Base-by-base conservation (phyloP, 2,329 filamentous ascomycete species). In the Coniochaeta pulveracea region DNA sequence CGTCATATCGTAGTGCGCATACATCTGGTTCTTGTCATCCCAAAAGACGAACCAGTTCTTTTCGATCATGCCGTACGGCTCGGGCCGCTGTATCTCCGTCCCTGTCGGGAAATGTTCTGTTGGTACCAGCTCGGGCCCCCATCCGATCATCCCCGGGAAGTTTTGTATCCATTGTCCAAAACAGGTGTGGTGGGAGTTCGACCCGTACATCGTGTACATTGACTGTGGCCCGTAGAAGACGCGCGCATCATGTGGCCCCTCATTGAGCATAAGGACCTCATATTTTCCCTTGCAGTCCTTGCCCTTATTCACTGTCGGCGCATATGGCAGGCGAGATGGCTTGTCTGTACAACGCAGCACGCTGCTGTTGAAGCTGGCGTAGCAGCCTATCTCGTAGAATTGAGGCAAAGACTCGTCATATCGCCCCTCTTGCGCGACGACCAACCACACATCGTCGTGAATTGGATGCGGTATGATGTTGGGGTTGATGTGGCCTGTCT, bases 1-100 rank as follows among this genome's bases (percentile, higher is more conserved):
- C 1, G 46, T 42, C 3, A 73, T 45, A 40, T 75, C 69, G 46
- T 73, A 63, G 45, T 76, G 71, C 1, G 59, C 55, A 44, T 72
- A 72, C 32, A 61, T 50, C 14, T 57, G 46, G 5, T 58, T 61
- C 0, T 53, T 37, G 0, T 39, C 37, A 39, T 74, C 70, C 72
- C 72, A 77, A 52, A 76, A 77, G 3, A 70, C 38, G 41, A 76
- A 77, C 57, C 62, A 78, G 43, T 78, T 77, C 61, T 76, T 76
- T 51, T 78, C 72, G 17, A 76, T 43, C 1, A 43, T 22, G 3
- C 47, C 44, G 43, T 54, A 65, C 0, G 65, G 61, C 2, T 43
- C 37, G 4, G 69, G 71, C 0, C 70, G 55, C 23, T 66, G 62
- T 3, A 77, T 47, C 40, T 76, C 72, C 1, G 60, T 69, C 0